phyloP scores from a whole-genome alignment of 257 asterid genomes.

The Solanum pimpinellifolium region DNA sequence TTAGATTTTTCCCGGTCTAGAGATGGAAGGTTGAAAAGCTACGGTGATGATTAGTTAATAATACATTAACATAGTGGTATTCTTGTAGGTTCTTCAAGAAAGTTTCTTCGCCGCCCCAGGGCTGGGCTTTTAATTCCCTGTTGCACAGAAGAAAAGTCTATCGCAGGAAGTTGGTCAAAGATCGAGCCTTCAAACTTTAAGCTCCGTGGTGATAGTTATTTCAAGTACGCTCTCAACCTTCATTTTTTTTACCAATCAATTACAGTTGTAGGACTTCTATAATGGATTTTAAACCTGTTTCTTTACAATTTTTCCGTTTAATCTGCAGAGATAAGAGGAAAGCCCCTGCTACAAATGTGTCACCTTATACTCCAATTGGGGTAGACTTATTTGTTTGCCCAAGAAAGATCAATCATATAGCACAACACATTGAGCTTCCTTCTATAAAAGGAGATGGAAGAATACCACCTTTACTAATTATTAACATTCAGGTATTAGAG shows the following conservation, averaged over 20 bases:
- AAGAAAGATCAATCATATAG: constrained; percentile 59
- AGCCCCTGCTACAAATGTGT: constrained; percentile 37
- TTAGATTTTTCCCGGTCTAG: background rate
- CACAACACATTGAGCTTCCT: constrained; percentile 65
- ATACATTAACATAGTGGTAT: background rate
- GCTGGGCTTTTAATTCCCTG: constrained; percentile 60
- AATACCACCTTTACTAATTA: constrained; percentile 44
- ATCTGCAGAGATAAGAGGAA: constrained; percentile 68
- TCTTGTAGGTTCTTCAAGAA: constrained; percentile 44
- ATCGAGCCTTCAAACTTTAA: constrained; percentile 62
- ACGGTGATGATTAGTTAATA: background rate
- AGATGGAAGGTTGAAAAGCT: background rate
- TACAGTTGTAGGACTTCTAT: background rate
- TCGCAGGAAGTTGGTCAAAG: constrained; percentile 58
- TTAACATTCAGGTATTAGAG: constrained; percentile 56
- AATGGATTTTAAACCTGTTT: background rate
- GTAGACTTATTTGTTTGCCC: constrained; percentile 54
- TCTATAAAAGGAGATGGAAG: constrained; percentile 31
- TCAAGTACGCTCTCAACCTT: constrained; percentile 32
- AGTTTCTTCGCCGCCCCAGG: constrained; percentile 47
- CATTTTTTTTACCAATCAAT: background rate
- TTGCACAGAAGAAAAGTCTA: constrained; percentile 42
- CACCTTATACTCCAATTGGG: constrained; percentile 62
- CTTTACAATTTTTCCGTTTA: background rate
- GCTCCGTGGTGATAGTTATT: constrained; percentile 70